These are phyloP conservation scores for Mycena pura DNA, from an alignment of 768 basidiomycete species.

Conservation along the genomic window DNA sequence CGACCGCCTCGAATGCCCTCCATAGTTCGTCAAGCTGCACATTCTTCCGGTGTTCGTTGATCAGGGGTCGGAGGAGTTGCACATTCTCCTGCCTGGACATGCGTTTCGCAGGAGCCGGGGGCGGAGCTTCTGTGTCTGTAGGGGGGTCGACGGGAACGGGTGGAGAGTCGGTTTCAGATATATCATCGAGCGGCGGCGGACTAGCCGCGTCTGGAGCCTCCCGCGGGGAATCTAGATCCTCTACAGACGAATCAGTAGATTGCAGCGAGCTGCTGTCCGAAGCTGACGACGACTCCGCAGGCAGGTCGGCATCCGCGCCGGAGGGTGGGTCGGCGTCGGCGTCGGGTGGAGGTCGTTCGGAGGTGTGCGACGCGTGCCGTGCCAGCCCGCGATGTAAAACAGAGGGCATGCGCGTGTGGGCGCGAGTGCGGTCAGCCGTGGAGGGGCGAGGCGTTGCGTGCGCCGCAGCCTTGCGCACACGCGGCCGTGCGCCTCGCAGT, in stretches of 20 bases:
- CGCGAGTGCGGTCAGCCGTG: neutral
- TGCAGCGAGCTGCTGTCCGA: neutral
- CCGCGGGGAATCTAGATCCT: slow-evolving; percentile 2
- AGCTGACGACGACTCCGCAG: slow-evolving; percentile 8
- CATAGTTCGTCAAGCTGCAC: slow-evolving; percentile 41
- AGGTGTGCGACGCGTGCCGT: slow-evolving; percentile 21
- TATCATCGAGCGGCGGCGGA: slow-evolving; percentile 12
- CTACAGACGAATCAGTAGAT: neutral
- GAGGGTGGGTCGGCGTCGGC: slow-evolving; percentile 15
- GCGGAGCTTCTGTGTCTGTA: neutral
- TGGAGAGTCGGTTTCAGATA: slow-evolving; percentile 23
- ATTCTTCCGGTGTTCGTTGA: neutral
- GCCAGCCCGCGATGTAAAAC: slow-evolving; percentile 11
- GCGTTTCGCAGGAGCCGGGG: neutral
- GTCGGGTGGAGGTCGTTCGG: slow-evolving; percentile 15
- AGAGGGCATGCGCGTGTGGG: neutral
- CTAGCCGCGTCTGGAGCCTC: slow-evolving; percentile 1
- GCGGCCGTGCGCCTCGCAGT: neutral
- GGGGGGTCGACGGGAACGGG: neutral
- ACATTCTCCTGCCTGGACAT: neutral
- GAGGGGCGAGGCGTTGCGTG: neutral
- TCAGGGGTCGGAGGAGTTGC: slow-evolving; percentile 1
- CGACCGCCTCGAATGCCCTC: slow-evolving; percentile 31
- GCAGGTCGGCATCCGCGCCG: slow-evolving; percentile 5
- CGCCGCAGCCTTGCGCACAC: slow-evolving; percentile 3